Evolutionary conservation across 768 basidiomycete genomes (phyloP).

Genomic region (Trametes villosa): DNA sequence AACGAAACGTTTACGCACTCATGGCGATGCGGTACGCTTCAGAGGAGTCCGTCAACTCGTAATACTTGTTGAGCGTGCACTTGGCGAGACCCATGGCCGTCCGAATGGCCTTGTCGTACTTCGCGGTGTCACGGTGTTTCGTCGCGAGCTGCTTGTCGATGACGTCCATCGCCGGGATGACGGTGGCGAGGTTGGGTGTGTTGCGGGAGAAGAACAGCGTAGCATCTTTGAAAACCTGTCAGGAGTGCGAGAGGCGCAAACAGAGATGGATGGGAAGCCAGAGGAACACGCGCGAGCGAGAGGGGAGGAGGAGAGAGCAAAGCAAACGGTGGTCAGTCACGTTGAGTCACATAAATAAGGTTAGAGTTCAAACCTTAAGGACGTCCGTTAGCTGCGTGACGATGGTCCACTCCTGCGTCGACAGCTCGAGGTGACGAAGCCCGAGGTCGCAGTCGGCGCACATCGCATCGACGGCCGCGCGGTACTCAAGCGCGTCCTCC

Average conservation of each 20-base stretch:
- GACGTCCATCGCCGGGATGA: constrained; percentile 35
- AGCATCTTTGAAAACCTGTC: constrained; percentile 27
- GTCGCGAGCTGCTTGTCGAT: constrained; percentile 31
- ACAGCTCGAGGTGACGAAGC: constrained; percentile 11
- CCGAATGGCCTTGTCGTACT: not conserved
- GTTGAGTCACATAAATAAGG: not conserved
- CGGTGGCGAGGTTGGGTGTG: constrained; percentile 30
- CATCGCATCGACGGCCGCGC: not conserved
- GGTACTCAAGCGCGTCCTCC: constrained; percentile 19
- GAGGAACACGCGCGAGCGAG: no score
- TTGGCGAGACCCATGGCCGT: not conserved
- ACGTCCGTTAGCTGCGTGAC: constrained; percentile 21
- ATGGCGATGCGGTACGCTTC: constrained; percentile 32
- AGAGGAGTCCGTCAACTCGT: constrained; percentile 27
- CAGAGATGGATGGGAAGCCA: not conserved
- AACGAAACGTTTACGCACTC: constrained; percentile 23
- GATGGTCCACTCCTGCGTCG: constrained; percentile 21
- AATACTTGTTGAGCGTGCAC: constrained; percentile 12
- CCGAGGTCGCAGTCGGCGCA: constrained; percentile 3
- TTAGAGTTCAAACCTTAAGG: constrained; percentile 23
- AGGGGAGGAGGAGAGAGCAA: no score
- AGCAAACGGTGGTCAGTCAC: not conserved
- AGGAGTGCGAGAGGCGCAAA: not conserved
- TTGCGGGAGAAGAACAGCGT: constrained; percentile 30
- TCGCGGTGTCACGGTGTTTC: no score